Conservation (phyloP, 1,284 basidiomycete genomes). For the Ganoderma leucocontextum region DNA sequence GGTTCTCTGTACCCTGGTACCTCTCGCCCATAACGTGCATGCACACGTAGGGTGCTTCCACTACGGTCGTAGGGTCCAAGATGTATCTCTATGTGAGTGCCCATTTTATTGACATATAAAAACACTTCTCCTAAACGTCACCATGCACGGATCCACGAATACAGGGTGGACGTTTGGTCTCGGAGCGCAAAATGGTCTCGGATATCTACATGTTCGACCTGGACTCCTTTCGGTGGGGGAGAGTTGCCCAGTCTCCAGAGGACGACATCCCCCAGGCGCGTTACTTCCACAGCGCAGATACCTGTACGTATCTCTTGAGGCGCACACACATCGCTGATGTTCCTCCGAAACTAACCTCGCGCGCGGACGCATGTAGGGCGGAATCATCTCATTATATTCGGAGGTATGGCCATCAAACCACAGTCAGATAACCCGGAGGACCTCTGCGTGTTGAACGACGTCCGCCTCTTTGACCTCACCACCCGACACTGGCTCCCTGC, state of each 20-base stretch:
- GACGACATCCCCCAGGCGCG: constrained; percentile 79
- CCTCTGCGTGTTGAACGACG: constrained; percentile 84
- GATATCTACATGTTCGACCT: constrained; percentile 91
- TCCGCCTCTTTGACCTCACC: constrained; percentile 84
- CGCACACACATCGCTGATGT: no score
- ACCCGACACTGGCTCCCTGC: constrained; percentile 77
- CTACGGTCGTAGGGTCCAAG: constrained; percentile 83
- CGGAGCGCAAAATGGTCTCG: constrained; percentile 86
- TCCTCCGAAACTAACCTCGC: background rate
- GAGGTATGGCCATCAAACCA: constrained; percentile 88
- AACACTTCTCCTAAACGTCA: constrained; percentile 26
- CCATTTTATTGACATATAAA: background rate
- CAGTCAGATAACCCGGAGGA: constrained; percentile 74
- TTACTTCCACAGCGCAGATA: constrained; percentile 93
- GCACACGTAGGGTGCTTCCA: constrained; percentile 74
- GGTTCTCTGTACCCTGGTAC: background rate
- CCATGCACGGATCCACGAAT: background rate
- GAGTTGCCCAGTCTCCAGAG: constrained; percentile 66
- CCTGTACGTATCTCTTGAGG: constrained; percentile 63
- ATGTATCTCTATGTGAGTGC: constrained; percentile 84
- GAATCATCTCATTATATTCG: constrained; percentile 89
- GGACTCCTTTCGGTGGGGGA: constrained; percentile 80
- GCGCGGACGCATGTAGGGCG: constrained; percentile 65
- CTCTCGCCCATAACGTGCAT: constrained; percentile 18
- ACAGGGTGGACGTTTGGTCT: constrained; percentile 87